Evolutionary conservation across 306 rosid genomes (phyloP).

Genomic region (Acacia crassicarpa): DNA sequence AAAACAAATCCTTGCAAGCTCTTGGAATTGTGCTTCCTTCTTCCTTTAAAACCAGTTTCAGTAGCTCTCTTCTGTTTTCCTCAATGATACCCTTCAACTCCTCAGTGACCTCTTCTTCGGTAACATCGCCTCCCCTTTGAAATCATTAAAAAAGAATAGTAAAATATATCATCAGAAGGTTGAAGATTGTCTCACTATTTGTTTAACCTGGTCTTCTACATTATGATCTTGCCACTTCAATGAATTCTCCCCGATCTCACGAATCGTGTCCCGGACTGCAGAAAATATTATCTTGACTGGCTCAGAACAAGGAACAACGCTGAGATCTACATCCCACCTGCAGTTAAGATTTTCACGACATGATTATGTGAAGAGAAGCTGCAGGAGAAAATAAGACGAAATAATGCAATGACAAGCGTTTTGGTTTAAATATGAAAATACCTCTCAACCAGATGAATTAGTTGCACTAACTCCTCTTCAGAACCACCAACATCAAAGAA

Average conservation of each 20-base stretch:
- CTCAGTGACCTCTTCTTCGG: slow-evolving; percentile 46
- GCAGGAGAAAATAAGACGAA: neutral
- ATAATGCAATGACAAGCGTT: slow-evolving; percentile 9
- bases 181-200: slow-evolving; percentile 50
- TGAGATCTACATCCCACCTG: slow-evolving; percentile 84
- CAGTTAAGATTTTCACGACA: slow-evolving; percentile 14
- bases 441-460: slow-evolving; percentile 71
- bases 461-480: slow-evolving; percentile 67
- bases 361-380: slow-evolving; percentile 6
- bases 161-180: slow-evolving; percentile 22
- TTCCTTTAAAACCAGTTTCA: slow-evolving; percentile 63
- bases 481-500: slow-evolving; percentile 80
- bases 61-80: slow-evolving; percentile 58
- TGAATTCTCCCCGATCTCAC: slow-evolving; percentile 67
- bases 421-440: slow-evolving; percentile 36
- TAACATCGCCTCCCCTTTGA: slow-evolving; percentile 32
- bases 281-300: slow-evolving; percentile 70
- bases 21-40: slow-evolving; percentile 64
- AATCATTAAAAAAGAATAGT: neutral
- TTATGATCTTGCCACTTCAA: slow-evolving; percentile 54
- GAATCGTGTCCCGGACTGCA: slow-evolving; percentile 55
- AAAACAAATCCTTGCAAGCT: slow-evolving; percentile 82
- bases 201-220: slow-evolving; percentile 51
- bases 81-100: slow-evolving; percentile 41
- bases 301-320: slow-evolving; percentile 59